Percentiles rank a stretch among this genome's conserved stretches.
phyloP scores from a whole-genome alignment of 768 basidiomycete species.

The Zangia roseola region DNA sequence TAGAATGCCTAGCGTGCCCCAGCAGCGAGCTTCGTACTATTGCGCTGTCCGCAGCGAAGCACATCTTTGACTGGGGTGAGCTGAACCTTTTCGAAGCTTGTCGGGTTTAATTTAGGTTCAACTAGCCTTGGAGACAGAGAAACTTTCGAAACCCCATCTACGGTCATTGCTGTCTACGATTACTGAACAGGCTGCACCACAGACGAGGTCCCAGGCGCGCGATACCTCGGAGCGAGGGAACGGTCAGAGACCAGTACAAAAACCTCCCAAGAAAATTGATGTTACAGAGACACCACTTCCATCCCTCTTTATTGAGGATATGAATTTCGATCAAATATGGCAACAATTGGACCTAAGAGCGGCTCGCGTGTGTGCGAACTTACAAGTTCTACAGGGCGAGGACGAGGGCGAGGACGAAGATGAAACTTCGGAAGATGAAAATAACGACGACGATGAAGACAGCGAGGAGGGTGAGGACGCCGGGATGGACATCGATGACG shows the following conservation, averaged over 20 bases:
- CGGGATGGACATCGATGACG: conserved; percentile 28
- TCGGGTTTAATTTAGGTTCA: not conserved
- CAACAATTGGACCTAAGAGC: conserved; percentile 86
- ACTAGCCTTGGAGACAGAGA: conserved; percentile 68
- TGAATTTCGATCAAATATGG: conserved; percentile 91
- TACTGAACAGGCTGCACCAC: conserved; percentile 64
- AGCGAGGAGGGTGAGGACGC: conserved; percentile 33
- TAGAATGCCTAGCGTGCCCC: conserved; percentile 56
- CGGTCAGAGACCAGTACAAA: conserved; percentile 39
- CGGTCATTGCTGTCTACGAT: conserved; percentile 65
- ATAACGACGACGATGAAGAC: conserved; percentile 24
- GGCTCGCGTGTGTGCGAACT: conserved; percentile 63
- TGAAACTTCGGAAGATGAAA: conserved; percentile 17
- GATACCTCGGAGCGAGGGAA: conserved; percentile 37
- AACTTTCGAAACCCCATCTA: conserved; percentile 61
- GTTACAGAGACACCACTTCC: conserved; percentile 70
- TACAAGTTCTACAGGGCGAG: conserved; percentile 64
- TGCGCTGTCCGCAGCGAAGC: conserved; percentile 69
- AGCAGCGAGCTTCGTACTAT: conserved; percentile 51
- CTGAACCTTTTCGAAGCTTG: conserved; percentile 5
- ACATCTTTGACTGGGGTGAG: conserved; percentile 75
- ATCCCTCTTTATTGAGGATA: conserved; percentile 70
- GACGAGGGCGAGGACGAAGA: conserved; percentile 39
- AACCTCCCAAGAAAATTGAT: conserved; percentile 30
- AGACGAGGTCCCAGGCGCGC: conserved; percentile 67